phyloP scores from a whole-genome alignment of 2,329 filamentous ascomycete genomes.

The Ceratocystis smalleyi region DNA sequence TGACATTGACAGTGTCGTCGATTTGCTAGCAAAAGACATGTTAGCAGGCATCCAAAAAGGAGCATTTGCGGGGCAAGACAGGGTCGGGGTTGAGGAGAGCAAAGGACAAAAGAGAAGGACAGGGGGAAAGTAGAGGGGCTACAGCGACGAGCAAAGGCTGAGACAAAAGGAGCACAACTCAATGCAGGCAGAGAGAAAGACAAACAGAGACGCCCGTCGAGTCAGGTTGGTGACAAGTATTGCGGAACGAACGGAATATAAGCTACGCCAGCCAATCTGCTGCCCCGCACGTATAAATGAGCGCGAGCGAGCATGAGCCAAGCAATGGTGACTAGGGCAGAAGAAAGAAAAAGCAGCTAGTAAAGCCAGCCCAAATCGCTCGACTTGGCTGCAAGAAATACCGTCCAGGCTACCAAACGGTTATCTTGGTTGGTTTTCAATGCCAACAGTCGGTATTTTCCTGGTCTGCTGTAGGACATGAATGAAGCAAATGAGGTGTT shows the following conservation, averaged over 20 bases:
- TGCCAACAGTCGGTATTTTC: neutral
- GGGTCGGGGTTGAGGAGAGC: neutral
- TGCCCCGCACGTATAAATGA: neutral
- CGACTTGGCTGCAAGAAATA: neutral
- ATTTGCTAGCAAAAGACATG: slow-evolving; percentile 56
- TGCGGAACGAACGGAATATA: neutral
- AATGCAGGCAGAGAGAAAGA: neutral
- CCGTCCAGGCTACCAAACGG: neutral
- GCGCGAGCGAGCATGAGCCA: neutral
- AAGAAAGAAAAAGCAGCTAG: neutral
- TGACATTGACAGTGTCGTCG: slow-evolving; percentile 83
- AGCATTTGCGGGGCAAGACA: neutral
- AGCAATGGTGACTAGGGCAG: neutral
- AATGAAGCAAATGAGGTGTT: neutral
- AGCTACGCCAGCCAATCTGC: neutral
- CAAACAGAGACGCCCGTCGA: neutral
- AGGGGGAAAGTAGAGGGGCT: neutral
- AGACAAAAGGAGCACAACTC: neutral
- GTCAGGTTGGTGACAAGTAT: slow-evolving; percentile 1
- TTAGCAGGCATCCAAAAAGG: slow-evolving; percentile 17
- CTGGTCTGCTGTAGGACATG: neutral
- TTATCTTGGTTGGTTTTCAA: neutral
- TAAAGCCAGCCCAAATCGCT: too few species aligned
- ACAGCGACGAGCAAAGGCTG: neutral
- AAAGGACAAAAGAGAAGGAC: neutral